Base-by-base conservation (phyloP, 2,329 filamentous ascomycete genomes). In the Scedosporium dehoogii region DNA sequence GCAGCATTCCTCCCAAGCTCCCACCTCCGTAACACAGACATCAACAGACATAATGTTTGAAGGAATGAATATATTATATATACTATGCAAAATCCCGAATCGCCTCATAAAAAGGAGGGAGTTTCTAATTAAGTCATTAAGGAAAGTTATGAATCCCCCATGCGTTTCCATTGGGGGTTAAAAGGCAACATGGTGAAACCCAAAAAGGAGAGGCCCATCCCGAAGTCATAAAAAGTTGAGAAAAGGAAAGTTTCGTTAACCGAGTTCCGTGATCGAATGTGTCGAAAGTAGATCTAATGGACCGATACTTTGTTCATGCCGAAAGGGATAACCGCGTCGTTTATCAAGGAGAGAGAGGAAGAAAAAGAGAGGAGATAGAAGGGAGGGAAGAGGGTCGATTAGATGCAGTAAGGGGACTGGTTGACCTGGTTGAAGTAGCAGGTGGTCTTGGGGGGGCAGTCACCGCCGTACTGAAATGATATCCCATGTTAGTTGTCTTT, bases 331-430 rank as follows among this genome's bases (percentile, higher is more conserved):
- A 46, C 48, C n/a, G 48, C n/a, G 10, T 53, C n/a, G 48, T 46
- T 46, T 25, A 53, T 21, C 10, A 21, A 21, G 48, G 21, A 27
- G 48, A 12, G n/a, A 21, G 48, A 53, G 48, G 21, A 9, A 33
- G 6, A 56, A 42, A 38, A 16, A n/a, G 55, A 38, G 55, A n/a
- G 12, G 44, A 38, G 58, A 14, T 14, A 12, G 42, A 12, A 12
- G 21, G 58, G 21, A 4, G 12, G 29, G 3, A 4, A 9, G 12
- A 44, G 18, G 12, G 12, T 16, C 14, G 42, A 25, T 33, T 61
- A 61, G 6, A 76, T 70, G 60, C 74, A 76, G 72, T 76, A 76
- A 64, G 74, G 74, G 70, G 71, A 74, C 58, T 64, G 59, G 68
- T 69, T 76, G 46, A 65, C 62, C 48, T 65, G 42, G 68, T 71